These are phyloP conservation scores for Botryosphaeria dothidea DNA, from an alignment of 2,329 filamentous ascomycete genomes.

Conservation along the genomic window DNA sequence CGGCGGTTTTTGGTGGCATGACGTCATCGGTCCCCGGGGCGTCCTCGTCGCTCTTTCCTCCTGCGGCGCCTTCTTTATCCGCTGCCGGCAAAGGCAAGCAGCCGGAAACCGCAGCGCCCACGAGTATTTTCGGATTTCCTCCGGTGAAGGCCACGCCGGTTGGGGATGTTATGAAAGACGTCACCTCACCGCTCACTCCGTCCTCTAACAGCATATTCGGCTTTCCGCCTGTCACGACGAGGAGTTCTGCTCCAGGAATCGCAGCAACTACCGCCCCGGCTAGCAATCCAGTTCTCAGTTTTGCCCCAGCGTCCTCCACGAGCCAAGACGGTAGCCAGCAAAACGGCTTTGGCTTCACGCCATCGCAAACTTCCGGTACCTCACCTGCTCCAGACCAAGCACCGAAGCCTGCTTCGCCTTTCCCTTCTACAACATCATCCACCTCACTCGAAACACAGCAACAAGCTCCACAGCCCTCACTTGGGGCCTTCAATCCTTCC, in stretches of 20 bases:
- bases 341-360: conserved; percentile 3
- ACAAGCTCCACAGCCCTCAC: neutral
- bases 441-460: neutral
- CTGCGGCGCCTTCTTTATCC: neutral
- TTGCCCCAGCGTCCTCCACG: neutral
- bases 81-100: neutral
- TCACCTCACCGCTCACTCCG: neutral
- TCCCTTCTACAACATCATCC: neutral
- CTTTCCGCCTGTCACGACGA: neutral
- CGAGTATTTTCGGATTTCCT: neutral
- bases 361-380: neutral
- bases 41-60: neutral
- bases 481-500: conserved; percentile 14
- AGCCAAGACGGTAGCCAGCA: neutral
- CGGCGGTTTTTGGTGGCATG: neutral
- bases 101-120: neutral
- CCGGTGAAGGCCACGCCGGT: neutral
- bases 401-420: neutral
- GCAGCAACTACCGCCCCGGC: neutral
- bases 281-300: neutral
- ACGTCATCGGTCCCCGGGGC: neutral
- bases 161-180: neutral
- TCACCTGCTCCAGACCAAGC: neutral
- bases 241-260: neutral
- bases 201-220: conserved; percentile 7